Evolutionary conservation across 495 filamentous ascomycete genomes (phyloP), one percentile per base, ranked within the genome.

Genomic region (Echria macrotheca): DNA sequence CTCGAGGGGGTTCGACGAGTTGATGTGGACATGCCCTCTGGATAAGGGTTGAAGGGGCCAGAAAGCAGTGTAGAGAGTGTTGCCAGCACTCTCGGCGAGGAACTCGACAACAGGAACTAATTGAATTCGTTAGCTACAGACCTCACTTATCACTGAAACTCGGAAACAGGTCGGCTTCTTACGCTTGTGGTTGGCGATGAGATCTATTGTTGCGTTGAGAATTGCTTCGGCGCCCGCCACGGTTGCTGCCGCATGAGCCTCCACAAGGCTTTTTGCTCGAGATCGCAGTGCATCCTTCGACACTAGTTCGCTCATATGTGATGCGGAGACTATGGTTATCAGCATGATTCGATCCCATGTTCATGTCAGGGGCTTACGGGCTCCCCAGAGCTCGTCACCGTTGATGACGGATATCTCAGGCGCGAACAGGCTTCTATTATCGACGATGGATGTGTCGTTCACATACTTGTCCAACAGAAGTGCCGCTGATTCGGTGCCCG

Each of bases 1-100:
- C 32, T 58, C 46, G 8, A 67, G 55, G 2, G 67, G 60, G 19
- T 70, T 54, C 15, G 59, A 58, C 11, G 64, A 66, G 24, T 60
- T 66, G 9, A 76, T 65, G 35, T 67, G 59, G n/a, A 75, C 58
- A 15, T 63, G 66, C 11, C 73, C 73, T 39, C 73, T 59, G 11
- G 64, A 69, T 25, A 76, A 64, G 0, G 73, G 69, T 6, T 41
- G 19, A 5, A 49, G 24, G 9, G 24, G 22, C 47, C 22, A 40
- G 25, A 41, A 31, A 23, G 47, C 47, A 5, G 35, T 18, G 23
- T 14, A 22, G 6, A 49, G 23, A 6, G 24, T 40, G 22, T 3
- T 21, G 2, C 47, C 35, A 5, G 12, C 23, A 18, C 35, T 15
- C 2, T 28, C 24, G 35, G 47, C 37, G 4, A 49, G 33, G 36